Conservation (phyloP, 1,284 basidiomycete genomes). For the Moesziomyces parantarcticus region DNA sequence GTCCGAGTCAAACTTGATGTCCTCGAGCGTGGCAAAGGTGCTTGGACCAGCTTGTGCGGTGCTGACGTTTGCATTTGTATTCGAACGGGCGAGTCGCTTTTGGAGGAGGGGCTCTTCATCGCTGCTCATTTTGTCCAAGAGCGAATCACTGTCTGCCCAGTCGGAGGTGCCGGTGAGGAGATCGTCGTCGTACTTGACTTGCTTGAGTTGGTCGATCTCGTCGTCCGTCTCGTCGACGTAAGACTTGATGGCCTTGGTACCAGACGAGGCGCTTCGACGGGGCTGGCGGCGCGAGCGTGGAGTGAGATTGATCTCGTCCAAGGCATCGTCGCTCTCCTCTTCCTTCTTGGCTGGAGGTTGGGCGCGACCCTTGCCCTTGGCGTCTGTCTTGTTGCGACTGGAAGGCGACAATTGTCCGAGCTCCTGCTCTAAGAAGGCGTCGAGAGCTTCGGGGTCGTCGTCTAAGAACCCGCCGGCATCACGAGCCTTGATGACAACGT, state of each 20-base stretch:
- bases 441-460: conserved; percentile 14
- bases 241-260: conserved; percentile 15
- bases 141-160: conserved; percentile 9
- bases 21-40: conserved; percentile 19
- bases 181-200: conserved; percentile 5
- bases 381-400: not conserved
- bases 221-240: conserved; percentile 12
- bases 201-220: conserved; percentile 3
- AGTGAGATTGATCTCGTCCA: conserved; percentile 17
- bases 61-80: not conserved
- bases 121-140: conserved; percentile 22
- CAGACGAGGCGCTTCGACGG: conserved; percentile 27
- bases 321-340: conserved; percentile 35
- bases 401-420: conserved; percentile 4
- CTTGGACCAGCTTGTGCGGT: conserved; percentile 22
- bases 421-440: conserved; percentile 25
- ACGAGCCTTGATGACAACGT: not conserved
- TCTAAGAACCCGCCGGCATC: conserved; percentile 4
- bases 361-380: conserved; percentile 40
- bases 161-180: conserved; percentile 4
- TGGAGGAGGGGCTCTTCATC: conserved; percentile 34
- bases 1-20: conserved; percentile 20
- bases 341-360: conserved; percentile 15
- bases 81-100: conserved; percentile 3
- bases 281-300: conserved; percentile 35